Percentiles rank a stretch among this genome's conserved stretches.
These are phyloP conservation scores for Camelina sativa DNA, from an alignment of 345 rosid genomes.

Conservation along the genomic window DNA sequence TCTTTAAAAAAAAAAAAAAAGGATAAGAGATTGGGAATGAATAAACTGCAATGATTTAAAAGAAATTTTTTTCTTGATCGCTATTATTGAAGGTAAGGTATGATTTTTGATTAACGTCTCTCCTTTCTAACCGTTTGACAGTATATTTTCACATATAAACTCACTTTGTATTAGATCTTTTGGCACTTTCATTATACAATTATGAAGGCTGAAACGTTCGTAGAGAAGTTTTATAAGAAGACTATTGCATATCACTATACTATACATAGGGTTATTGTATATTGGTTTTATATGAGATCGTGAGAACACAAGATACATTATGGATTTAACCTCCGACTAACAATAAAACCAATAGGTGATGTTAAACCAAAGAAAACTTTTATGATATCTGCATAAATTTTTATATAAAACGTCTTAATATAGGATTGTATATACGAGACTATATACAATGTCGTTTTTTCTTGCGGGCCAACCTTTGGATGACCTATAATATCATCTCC, in stretches of 20 bases:
- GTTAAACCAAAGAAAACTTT: neutral
- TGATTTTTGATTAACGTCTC: neutral
- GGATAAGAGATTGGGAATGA: conserved; percentile 3
- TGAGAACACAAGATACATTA: conserved; percentile 6
- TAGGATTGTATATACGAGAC: neutral
- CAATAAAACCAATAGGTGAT: neutral
- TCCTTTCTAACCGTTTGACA: neutral
- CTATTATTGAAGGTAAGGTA: conserved; percentile 2
- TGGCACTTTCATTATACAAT: neutral
- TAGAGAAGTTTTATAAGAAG: neutral
- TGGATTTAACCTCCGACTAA: neutral
- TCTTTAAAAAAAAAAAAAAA: neutral
- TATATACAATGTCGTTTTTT: conserved; percentile 17
- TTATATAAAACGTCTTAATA: neutral
- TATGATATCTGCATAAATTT: neutral
- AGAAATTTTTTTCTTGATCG: neutral
- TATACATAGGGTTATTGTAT: neutral
- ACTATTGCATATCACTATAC: neutral
- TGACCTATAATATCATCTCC: conserved; percentile 15
- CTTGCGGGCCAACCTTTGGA: neutral
- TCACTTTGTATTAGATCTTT: neutral
- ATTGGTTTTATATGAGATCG: neutral
- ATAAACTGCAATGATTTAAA: neutral
- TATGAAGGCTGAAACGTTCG: neutral
- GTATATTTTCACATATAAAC: neutral